Evolutionary conservation across 2,329 filamentous ascomycete species (phyloP).

Genomic region (Chaetothyriales sp.): DNA sequence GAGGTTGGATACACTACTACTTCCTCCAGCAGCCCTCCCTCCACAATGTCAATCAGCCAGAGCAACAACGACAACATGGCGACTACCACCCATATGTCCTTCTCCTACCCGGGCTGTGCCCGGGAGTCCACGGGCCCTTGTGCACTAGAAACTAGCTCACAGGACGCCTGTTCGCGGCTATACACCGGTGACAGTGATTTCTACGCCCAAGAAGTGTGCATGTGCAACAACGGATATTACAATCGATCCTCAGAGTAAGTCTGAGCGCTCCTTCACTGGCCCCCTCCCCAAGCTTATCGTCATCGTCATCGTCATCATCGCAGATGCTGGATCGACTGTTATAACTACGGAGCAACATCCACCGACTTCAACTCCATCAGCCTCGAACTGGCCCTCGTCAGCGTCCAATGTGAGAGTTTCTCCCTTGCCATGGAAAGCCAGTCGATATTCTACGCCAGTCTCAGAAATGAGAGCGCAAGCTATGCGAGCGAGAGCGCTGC

Average conservation of each 20-base stretch:
- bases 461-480: neutral
- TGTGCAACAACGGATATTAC: neutral
- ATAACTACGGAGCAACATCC: neutral
- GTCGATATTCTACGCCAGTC: neutral
- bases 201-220: neutral
- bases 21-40: no score
- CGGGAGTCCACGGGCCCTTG: neutral
- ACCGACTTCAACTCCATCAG: neutral
- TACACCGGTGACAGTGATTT: neutral
- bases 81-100: no score
- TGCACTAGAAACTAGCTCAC: neutral
- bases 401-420: neutral
- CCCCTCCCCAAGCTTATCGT: neutral
- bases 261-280: neutral
- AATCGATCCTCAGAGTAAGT: slow-evolving; percentile 1
- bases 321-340: slow-evolving; percentile 1
- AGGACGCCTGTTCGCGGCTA: neutral
- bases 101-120: neutral
- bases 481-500: neutral
- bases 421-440: neutral
- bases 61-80: no score
- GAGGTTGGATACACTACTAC: no score
- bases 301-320: neutral
- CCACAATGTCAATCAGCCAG: no score
- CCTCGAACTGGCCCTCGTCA: neutral